Evolutionary conservation across 352 stramenopile genomes (phyloP).

Genomic region (Phytophthora colocasiae): DNA sequence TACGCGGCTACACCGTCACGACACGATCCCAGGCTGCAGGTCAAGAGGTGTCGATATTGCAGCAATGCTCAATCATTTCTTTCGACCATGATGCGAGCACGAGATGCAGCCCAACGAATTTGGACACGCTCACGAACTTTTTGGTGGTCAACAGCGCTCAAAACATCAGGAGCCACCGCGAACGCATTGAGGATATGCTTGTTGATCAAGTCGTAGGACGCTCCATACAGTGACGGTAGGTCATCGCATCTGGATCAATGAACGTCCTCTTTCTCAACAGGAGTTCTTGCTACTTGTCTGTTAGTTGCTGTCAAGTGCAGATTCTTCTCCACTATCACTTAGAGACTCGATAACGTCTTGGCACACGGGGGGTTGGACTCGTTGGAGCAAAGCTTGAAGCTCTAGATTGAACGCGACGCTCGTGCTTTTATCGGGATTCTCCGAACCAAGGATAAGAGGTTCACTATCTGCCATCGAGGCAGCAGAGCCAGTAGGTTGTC

Average conservation of each 20-base stretch:
- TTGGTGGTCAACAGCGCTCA: constrained; percentile 39
- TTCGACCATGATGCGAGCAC: constrained; percentile 39
- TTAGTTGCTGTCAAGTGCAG: not conserved
- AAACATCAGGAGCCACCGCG: constrained; percentile 43
- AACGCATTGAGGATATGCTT: constrained; percentile 52
- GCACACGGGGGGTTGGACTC: constrained; percentile 6
- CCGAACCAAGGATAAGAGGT: not conserved
- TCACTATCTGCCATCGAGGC: not conserved
- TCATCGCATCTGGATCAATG: too few species aligned
- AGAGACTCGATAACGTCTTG: constrained; percentile 13
- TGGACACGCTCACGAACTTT: constrained; percentile 49
- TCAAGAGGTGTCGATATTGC: constrained; percentile 17
- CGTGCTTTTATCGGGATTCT: not conserved
- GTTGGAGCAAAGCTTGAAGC: constrained; percentile 32
- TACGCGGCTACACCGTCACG: constrained; percentile 63
- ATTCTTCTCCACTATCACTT: constrained; percentile 12
- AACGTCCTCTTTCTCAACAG: too few species aligned
- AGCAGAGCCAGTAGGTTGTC: constrained; percentile 1
- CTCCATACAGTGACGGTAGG: too few species aligned
- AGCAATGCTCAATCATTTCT: constrained; percentile 50
- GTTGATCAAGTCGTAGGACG: constrained; percentile 13
- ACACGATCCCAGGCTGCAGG: constrained; percentile 29
- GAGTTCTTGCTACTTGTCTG: too few species aligned
- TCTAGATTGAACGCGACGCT: constrained; percentile 18
- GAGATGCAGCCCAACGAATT: constrained; percentile 23